Percentiles rank a stretch among this genome's conserved stretches.
These are phyloP conservation scores for Clonostachys solani DNA, from an alignment of 2,329 filamentous ascomycete species.

Conservation along the genomic window DNA sequence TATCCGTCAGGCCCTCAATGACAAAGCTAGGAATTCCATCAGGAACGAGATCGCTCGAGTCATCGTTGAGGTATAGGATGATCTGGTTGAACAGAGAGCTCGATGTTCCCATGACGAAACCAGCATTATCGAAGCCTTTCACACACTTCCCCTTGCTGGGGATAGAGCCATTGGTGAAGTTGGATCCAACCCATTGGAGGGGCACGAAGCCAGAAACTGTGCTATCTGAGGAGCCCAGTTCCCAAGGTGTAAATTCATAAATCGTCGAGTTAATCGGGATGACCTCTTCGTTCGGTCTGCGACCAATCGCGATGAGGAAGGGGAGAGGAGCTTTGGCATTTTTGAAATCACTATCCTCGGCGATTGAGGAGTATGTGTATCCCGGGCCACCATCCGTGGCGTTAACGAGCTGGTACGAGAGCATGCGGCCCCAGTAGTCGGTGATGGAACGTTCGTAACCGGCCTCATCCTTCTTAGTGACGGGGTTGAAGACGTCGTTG, in stretches of 20 bases:
- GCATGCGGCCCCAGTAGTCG: conserved; percentile 83
- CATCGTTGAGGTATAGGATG: conserved; percentile 62
- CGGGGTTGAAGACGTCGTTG: conserved; percentile 23
- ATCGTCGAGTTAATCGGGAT: conserved; percentile 53
- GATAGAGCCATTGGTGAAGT: conserved; percentile 45
- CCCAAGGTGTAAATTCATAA: conserved; percentile 63
- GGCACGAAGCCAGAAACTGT: conserved; percentile 56
- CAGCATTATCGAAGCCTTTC: conserved; percentile 71
- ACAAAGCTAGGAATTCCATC: conserved; percentile 40
- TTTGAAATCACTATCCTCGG: conserved; percentile 35
- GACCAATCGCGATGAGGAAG: conserved; percentile 43
- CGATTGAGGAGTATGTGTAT: conserved; percentile 76
- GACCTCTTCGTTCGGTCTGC: conserved; percentile 35
- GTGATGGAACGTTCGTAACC: conserved; percentile 63
- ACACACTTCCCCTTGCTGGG: conserved; percentile 40
- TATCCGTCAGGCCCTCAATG: conserved; percentile 35
- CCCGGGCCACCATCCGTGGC: conserved; percentile 67
- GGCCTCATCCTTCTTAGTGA: conserved; percentile 29
- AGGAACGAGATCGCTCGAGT: conserved; percentile 37
- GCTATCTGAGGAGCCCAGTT: conserved; percentile 61
- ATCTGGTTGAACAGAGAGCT: conserved; percentile 74
- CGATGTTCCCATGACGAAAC: conserved; percentile 79
- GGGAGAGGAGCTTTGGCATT: conserved; percentile 40
- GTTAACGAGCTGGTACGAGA: conserved; percentile 84
- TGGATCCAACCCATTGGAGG: conserved; percentile 55